Conservation (phyloP, 1,284 basidiomycete genomes). For the Tilletia walkeri region DNA sequence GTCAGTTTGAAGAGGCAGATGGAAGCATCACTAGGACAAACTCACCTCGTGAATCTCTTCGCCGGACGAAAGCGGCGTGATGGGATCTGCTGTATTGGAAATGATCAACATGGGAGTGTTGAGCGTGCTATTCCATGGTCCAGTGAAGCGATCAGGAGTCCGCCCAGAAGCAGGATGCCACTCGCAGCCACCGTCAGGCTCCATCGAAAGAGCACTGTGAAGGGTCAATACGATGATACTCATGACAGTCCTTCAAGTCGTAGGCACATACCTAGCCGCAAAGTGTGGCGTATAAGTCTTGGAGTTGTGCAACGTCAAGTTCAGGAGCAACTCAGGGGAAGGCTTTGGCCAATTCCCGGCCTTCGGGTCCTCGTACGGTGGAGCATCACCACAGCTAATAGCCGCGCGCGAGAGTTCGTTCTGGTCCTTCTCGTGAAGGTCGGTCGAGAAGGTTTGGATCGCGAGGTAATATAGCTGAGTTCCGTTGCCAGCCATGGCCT, state of each 20-base stretch:
- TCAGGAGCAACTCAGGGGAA: not conserved
- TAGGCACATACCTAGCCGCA: constrained; percentile 8
- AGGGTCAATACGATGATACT: not conserved
- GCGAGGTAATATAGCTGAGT: constrained; percentile 27
- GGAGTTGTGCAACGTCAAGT: not conserved
- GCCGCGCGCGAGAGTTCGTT: constrained; percentile 27
- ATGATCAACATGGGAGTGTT: constrained; percentile 28
- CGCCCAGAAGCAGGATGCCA: constrained; percentile 15
- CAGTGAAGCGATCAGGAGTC: constrained; percentile 17
- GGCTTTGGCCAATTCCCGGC: constrained; percentile 1
- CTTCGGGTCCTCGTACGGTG: constrained; percentile 17
- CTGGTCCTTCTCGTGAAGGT: constrained; percentile 9
- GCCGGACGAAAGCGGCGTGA: constrained; percentile 27
- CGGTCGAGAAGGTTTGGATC: not conserved
- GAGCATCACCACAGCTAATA: constrained; percentile 29
- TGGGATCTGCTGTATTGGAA: constrained; percentile 31
- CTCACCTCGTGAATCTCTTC: constrained; percentile 23
- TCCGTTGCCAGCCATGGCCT: constrained; percentile 47
- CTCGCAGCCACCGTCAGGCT: constrained; percentile 14
- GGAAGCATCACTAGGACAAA: not conserved
- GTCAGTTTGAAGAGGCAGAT: not conserved
- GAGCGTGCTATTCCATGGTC: constrained; percentile 28
- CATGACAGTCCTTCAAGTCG: not conserved
- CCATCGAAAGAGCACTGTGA: constrained; percentile 1
- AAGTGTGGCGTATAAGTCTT: not conserved